Evolutionary conservation across 2,329 filamentous ascomycete species (phyloP), one percentile per base, ranked within the genome.

Genomic region (Talaromyces albobiverticillius): DNA sequence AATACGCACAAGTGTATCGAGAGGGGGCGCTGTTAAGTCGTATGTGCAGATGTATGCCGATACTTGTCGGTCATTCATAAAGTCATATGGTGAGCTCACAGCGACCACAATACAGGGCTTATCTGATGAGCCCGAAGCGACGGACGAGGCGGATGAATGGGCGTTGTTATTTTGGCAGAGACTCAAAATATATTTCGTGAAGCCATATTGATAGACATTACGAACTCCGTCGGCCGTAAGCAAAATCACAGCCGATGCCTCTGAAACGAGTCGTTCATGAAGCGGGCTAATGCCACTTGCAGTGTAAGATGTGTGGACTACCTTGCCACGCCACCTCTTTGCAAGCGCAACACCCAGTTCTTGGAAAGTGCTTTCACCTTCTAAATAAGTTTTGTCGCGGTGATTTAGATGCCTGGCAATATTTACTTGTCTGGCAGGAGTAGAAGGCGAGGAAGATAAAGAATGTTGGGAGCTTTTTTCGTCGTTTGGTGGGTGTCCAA

Each of bases 171-270:
- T 42, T 32, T 55, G 53, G 20, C 53, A 55, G 10, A 55, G 40
- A 26, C 53, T 55, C n/a, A 46, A 40, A 23, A 55, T 55, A 11
- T 55, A 55, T 18, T 55, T 55, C 11, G 46, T 51, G 29, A 55
- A 55, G 13, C 53, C 53, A 25, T 55, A 55, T 29, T 55, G 53
- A 25, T 55, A 55, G 6, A 55, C 53, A 51, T 55, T 55, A 18
- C 53, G 53, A 3, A 55, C 53, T 11, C 53, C 53, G 13, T 55
- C 53, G 26, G 53, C 53, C n/a, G 53, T 55, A 32, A 55, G 46
- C 25, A 55, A 18, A 32, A 55, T 40, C 14, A 55, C 53, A 9
- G 41, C 53, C 6, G 46, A 36, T 23, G 53, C 53, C 31, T 55
- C 46, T 18, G 53, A 55, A 9, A 55, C 53, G 14, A 55, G 32